A percentile compares a stretch with the other conserved stretches of the same genome.
Conservation (phyloP, 2,329 filamentous ascomycete genomes). For the Beauveria rudraprayagi region DNA sequence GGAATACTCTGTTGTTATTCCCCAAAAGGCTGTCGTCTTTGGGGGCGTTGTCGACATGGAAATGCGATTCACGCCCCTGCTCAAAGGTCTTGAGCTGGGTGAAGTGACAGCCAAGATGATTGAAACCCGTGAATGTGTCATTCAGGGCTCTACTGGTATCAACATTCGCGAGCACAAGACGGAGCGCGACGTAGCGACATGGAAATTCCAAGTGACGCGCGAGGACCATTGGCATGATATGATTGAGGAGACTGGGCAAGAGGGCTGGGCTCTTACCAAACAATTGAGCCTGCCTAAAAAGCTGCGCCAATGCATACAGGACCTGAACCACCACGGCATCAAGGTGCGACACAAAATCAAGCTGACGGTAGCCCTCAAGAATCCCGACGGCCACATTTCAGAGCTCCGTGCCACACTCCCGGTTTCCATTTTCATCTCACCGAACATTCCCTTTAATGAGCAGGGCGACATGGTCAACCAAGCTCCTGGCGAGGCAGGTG, state of each 20-base stretch:
- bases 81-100: conserved; percentile 84
- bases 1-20: conserved; percentile 88
- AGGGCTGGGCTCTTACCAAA: conserved; percentile 56
- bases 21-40: conserved; percentile 89
- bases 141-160: conserved; percentile 37
- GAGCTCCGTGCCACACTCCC: conserved; percentile 89
- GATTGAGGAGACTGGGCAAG: conserved; percentile 58
- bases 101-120: conserved; percentile 72
- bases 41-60: conserved; percentile 79
- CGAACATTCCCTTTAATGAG: conserved; percentile 81
- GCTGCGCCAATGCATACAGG: conserved; percentile 77
- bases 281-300: conserved; percentile 68
- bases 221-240: conserved; percentile 62
- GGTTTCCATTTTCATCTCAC: conserved; percentile 90
- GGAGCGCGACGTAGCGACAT: conserved; percentile 55
- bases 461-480: conserved; percentile 69
- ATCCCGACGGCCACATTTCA: conserved; percentile 89
- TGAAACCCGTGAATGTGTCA: conserved; percentile 64
- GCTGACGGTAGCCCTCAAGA: conserved; percentile 82
- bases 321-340: conserved; percentile 80
- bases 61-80: conserved; percentile 76
- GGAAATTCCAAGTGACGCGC: conserved; percentile 46
- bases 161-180: conserved; percentile 51
- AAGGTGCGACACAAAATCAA: conserved; percentile 90
- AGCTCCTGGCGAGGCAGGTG: conserved; percentile 40